Evolutionary conservation across 306 rosid genomes (phyloP).

Genomic region (Lathyrus oleraceus): DNA sequence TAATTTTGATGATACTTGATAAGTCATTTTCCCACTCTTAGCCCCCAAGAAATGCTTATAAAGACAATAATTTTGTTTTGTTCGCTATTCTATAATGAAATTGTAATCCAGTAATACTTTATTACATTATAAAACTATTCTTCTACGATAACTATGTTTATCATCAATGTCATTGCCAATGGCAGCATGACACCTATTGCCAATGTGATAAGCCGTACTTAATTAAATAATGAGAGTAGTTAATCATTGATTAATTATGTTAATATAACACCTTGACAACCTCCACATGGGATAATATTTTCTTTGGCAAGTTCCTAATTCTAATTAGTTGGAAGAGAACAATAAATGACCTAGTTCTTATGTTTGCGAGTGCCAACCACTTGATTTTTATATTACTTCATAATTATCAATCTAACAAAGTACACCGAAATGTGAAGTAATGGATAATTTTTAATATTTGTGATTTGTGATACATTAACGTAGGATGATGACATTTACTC

Average conservation of each 20-base stretch:
- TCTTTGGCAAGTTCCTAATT: conserved; percentile 12
- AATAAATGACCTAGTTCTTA: background rate
- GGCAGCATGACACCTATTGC: conserved; percentile 7
- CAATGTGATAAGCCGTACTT: background rate
- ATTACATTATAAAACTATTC: background rate
- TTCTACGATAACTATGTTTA: conserved; percentile 31
- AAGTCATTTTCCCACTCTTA: no score
- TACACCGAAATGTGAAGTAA: conserved; percentile 24
- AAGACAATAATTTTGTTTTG: no score
- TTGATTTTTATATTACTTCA: conserved; percentile 24
- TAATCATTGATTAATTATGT: conserved; percentile 19
- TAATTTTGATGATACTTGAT: no score
- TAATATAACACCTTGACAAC: conserved; percentile 10
- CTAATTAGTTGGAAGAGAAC: background rate
- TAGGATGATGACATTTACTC: conserved; percentile 5
- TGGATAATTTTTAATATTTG: conserved; percentile 38
- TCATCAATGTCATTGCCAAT: conserved; percentile 37
- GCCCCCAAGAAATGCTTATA: no score
- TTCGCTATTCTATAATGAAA: background rate
- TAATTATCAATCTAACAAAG: background rate
- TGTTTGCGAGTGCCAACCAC: conserved; percentile 31
- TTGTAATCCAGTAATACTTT: background rate
- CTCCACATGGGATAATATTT: conserved; percentile 36
- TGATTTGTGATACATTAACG: conserved; percentile 27
- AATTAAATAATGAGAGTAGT: conserved; percentile 22